Base-by-base conservation (phyloP, 805 yeast genomes). In the Ogataea polymorpha region DNA sequence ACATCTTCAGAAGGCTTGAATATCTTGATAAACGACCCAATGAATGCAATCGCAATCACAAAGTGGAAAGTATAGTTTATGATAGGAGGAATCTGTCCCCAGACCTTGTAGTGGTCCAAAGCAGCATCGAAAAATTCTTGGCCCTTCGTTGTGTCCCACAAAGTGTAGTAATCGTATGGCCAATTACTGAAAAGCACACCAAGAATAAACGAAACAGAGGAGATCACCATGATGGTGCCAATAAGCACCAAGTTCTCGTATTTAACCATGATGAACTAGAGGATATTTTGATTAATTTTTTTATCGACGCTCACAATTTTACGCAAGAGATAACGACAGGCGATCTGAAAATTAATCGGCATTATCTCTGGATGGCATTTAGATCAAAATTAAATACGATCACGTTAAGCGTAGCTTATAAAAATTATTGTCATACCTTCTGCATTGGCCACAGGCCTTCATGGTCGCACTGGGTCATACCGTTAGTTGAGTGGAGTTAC, bases 1-100 rank as follows among this genome's bases (percentile, higher is more conserved):
- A 86, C 74, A 35, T 91, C 95, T 38, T 84, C 91, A 33, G 76
- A 61, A n/a, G 98, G 97, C 66, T 83, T 84, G 69, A 82, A 88
- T 42, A 91, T 73, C 69, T 88, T 88, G 59, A 85, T 74, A 50
- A 82, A 70, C 42, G 80, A 69, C 5, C 96, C 96, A 35, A 77
- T 32, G 41, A 88, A 70, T 3, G 95, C 97, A 21, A 89, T 37
- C 1, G 58, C 71, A 31, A 80, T 61, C 37, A 85, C 77, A 23
- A 57, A 65, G 53, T 86, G 95, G 53, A 88, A 68, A 15, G 75
- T 73, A 53, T 80, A 76, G 51, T 80, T 74, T 18, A 86, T 68
- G 33, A 65, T 65, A 42, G 41, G 62, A 20, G 96, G 90, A 21
- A 82, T 72, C 18, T 70, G 58, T n/a, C 78, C 86, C 84, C 95